Evolutionary conservation across 352 stramenopile species (phyloP).

Genomic region (Phytophthora niederhauseri): DNA sequence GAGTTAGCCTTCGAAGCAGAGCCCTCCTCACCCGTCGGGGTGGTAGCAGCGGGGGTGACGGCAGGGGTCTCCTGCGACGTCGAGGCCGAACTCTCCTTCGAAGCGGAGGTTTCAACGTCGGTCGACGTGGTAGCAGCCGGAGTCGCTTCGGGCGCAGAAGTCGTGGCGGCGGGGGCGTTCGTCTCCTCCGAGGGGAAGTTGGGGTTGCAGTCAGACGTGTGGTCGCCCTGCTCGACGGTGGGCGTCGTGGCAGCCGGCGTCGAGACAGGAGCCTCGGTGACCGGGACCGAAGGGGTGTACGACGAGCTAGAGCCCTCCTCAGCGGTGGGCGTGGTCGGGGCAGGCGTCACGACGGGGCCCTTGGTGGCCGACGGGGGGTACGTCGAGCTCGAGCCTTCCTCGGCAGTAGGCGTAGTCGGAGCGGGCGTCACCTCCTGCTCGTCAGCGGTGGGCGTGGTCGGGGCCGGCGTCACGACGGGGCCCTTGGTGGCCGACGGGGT

Average conservation of each 20-base stretch:
- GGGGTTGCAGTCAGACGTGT: conserved; percentile 39
- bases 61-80: neutral
- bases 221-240: conserved; percentile 20
- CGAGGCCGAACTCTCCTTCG: neutral
- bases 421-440: conserved; percentile 6
- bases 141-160: neutral
- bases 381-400: neutral
- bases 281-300: conserved; percentile 5
- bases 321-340: neutral
- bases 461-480: conserved; percentile 1
- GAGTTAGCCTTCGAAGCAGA: conserved; percentile 14
- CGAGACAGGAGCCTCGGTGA: neutral
- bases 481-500: neutral
- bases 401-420: conserved; percentile 6
- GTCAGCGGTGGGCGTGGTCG: conserved; percentile 6
- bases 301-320: neutral
- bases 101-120: neutral
- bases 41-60: conserved; percentile 10
- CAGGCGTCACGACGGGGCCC: neutral
- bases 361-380: neutral
- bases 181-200: conserved; percentile 40
- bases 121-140: neutral
- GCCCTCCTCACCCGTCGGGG: conserved; percentile 2
- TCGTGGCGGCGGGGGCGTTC: conserved; percentile 14
- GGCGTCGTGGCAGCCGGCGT: conserved; percentile 15